Base-by-base conservation (phyloP, 140 eudicot species). In the Stevia rebaudiana region DNA sequence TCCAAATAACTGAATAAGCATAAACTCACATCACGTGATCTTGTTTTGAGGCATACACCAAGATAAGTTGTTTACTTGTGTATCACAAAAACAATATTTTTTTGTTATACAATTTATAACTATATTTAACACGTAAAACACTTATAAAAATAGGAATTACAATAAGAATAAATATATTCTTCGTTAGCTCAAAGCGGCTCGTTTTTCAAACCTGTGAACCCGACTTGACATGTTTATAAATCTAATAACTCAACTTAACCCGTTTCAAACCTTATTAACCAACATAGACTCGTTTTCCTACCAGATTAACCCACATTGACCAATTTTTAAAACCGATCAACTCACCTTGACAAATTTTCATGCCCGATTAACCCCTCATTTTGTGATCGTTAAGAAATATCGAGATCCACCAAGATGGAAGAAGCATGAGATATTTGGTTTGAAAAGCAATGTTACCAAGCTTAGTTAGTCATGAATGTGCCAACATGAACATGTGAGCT, bases 401-500 rank as follows among this genome's bases (percentile, higher is more conserved):
- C 7, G 8, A 36, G 41, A 6, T 36, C 41, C 31, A 64, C 13
- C 17, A 67, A 54, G 65, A 39, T 48, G 16, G 39, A 47, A 47
- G 47, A 35, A 65, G 61, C 64, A 68, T 68, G 47, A 58, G 22
- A 71, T 49, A 61, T 72, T 30, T 42, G 65, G 35, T 48, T 67
- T 66, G 54, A 39, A 46, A 66, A 46, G 63, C 63, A 71, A 62
- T 71, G 64, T 50, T 70, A 31, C 56, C 46, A 40, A 53, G 60
- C 41, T 65, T 67, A 69, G 79, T 71, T 74, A 62, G 68, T 49
- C 24, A 66, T 48, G 63, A 66, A 74, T 35, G 39, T 67, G 65
- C 78, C 79, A 74, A 67, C 79, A 74, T 67, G 9, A 67, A 74
- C 79, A 74, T 67, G 79, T 74, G 79, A 74, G 40, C 74, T 74